phyloP scores from a whole-genome alignment of 345 rosid species.

The Theobroma cacao region DNA sequence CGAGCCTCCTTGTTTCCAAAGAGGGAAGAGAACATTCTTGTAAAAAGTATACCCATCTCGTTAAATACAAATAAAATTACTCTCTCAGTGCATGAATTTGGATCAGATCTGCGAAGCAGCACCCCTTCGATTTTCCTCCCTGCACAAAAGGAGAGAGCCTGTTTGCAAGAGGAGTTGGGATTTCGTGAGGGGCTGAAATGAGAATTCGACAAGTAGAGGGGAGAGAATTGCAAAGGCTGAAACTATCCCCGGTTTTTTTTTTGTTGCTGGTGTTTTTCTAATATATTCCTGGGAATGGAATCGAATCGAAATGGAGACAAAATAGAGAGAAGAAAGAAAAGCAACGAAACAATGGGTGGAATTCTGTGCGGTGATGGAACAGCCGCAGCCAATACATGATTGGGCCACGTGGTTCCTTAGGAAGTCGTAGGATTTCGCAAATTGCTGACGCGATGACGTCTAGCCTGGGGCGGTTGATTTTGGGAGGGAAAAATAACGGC shows the following conservation, averaged over 20 bases:
- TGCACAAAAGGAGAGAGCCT: not conserved
- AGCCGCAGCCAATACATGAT: no score
- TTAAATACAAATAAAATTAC: conserved; percentile 2
- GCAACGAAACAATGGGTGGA: no score
- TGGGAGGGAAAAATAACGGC: no score
- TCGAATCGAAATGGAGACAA: no score
- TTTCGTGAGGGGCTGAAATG: not conserved
- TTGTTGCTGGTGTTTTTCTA: not conserved
- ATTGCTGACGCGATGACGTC: no score
- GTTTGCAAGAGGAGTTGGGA: not conserved
- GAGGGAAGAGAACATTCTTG: conserved; percentile 44
- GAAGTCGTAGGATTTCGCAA: no score
- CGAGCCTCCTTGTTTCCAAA: conserved; percentile 58
- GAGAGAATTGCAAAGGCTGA: not conserved
- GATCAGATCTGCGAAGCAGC: conserved; percentile 29
- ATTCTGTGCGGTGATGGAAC: no score
- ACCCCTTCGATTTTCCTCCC: conserved; percentile 13
- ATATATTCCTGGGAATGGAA: no score
- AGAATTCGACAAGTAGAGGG: not conserved
- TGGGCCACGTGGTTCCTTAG: no score
- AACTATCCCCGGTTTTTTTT: no score
- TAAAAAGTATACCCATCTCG: conserved; percentile 45
- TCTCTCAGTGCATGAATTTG: conserved; percentile 10
- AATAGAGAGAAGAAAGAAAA: no score
- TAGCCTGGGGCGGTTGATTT: no score